Conservation (phyloP, 176 grass and related monocot species). For the Bromus sterilis region DNA sequence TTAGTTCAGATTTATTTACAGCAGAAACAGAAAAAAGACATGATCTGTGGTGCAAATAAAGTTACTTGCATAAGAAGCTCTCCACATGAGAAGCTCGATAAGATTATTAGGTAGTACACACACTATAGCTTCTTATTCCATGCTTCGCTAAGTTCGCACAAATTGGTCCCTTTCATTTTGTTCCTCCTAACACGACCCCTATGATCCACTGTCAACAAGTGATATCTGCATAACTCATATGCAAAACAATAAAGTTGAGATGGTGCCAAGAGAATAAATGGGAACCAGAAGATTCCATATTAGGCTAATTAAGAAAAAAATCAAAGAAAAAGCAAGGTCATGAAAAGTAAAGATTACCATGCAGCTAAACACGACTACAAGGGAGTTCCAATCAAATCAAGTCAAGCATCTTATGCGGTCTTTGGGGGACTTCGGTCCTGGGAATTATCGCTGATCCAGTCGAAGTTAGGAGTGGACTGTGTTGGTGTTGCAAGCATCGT, state of each 20-base stretch:
- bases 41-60: conserved; percentile 3
- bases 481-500: not conserved
- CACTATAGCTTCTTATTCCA: not conserved
- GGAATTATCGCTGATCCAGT: not conserved
- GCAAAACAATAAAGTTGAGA: not conserved
- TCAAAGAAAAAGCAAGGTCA: not conserved
- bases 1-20: not conserved
- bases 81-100: not conserved
- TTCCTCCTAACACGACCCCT: not conserved
- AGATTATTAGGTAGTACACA: not conserved
- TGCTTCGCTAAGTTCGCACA: not conserved
- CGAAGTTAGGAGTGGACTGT: not conserved
- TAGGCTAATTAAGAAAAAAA: not conserved
- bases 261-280: not conserved
- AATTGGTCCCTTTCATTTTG: not conserved
- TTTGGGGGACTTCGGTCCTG: not conserved
- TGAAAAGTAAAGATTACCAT: not conserved
- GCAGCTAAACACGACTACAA: not conserved
- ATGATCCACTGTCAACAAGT: not conserved
- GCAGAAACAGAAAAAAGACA: not conserved
- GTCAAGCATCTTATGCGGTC: not conserved
- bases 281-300: not conserved
- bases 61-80: not conserved
- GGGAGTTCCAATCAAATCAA: not conserved
- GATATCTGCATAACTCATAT: not conserved